Evolutionary conservation across 305 asterid species (phyloP).

Genomic region (Rubia tinctorum): DNA sequence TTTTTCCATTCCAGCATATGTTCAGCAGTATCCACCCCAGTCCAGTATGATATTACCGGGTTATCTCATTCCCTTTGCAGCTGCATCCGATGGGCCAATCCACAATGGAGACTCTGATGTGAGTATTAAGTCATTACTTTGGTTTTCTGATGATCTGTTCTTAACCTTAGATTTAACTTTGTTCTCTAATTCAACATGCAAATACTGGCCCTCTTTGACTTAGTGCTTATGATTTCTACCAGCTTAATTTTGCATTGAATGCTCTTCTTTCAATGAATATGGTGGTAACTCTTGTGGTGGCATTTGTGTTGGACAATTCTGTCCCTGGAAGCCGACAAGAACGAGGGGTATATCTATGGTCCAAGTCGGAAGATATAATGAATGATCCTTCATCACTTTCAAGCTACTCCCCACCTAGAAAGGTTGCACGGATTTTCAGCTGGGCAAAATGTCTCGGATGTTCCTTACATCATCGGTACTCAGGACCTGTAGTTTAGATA

Average conservation of each 20-base stretch:
- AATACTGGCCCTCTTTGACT: not conserved
- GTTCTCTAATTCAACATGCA: not conserved
- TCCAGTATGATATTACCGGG: constrained; percentile 68
- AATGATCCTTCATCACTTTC: constrained; percentile 60
- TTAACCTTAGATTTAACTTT: not conserved
- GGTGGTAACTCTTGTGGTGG: constrained; percentile 78
- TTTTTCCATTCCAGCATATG: constrained; percentile 81
- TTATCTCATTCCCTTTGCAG: constrained; percentile 84
- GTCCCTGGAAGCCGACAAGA: constrained; percentile 90
- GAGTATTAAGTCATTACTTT: constrained; percentile 23
- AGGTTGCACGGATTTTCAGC: constrained; percentile 44
- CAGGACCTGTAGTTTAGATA: not conserved
- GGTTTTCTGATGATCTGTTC: constrained; percentile 5
- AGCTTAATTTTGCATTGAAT: constrained; percentile 82
- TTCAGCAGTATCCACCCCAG: constrained; percentile 86
- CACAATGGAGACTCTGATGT: constrained; percentile 65
- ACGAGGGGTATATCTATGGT: constrained; percentile 88
- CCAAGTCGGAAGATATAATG: constrained; percentile 52
- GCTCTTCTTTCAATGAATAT: constrained; percentile 83
- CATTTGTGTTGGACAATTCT: constrained; percentile 80
- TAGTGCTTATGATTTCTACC: constrained; percentile 20
- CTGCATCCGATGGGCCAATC: constrained; percentile 93
- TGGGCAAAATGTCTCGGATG: constrained; percentile 80
- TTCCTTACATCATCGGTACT: not conserved
- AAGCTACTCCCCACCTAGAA: constrained; percentile 61